Conservation (phyloP, 495 filamentous ascomycete species). For the Xylaria cubensis region DNA sequence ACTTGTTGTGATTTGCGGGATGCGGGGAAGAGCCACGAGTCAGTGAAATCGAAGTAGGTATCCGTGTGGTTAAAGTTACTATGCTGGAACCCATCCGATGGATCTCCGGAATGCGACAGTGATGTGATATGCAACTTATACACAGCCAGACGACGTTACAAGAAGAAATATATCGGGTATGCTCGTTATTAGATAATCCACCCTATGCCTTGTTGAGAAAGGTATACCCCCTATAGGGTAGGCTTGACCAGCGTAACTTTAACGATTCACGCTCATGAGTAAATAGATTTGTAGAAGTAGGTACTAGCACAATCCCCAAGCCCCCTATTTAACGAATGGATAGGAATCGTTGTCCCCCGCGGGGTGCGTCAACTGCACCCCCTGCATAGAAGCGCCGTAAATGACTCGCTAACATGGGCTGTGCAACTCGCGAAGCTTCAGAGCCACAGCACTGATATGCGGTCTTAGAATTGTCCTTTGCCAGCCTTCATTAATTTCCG, state of each 20-base stretch:
- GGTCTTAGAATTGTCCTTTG: slow-evolving; percentile 2
- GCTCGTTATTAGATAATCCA: background rate
- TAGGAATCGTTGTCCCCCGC: background rate
- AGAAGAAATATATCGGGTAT: background rate
- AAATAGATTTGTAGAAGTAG: background rate
- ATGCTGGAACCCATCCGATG: background rate
- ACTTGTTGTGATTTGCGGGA: background rate
- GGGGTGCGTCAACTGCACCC: slow-evolving; percentile 13
- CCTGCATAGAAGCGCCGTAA: slow-evolving; percentile 4
- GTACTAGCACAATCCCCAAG: background rate
- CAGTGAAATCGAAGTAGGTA: background rate
- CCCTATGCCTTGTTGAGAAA: background rate
- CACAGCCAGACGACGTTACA: background rate
- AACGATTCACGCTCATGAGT: background rate
- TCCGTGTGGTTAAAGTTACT: background rate
- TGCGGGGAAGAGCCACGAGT: background rate
- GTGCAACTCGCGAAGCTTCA: background rate
- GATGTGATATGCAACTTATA: background rate
- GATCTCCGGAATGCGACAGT: background rate
- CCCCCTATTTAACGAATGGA: background rate
- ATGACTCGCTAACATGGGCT: slow-evolving; percentile 14
- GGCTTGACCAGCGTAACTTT: background rate
- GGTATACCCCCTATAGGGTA: background rate
- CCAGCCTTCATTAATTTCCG: background rate
- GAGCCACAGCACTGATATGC: background rate